Conservation (phyloP, 768 basidiomycete genomes). For the Kwoniella pini region DNA sequence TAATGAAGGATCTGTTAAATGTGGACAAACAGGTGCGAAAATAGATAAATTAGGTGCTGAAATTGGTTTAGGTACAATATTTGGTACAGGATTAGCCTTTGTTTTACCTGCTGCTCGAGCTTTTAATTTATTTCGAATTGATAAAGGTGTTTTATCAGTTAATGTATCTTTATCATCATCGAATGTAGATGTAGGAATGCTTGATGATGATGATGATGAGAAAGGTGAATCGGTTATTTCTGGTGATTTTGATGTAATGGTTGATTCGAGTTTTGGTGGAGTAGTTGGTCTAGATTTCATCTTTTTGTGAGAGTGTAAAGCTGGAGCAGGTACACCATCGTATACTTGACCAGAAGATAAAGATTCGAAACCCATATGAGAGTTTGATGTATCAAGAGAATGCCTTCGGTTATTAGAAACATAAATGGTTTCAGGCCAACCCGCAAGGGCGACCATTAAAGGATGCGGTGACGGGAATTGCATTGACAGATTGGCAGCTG, state of each 20-base stretch:
- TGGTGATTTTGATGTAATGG: too few species aligned
- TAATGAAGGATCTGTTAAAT: slow-evolving; percentile 18
- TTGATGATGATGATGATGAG: neutral
- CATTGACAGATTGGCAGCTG: neutral
- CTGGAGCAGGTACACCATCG: slow-evolving; percentile 6
- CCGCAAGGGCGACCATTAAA: slow-evolving; percentile 25
- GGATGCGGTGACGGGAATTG: neutral
- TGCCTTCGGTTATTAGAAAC: neutral
- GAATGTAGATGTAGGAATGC: neutral
- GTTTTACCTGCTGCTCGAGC: neutral
- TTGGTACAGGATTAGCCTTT: slow-evolving; percentile 2
- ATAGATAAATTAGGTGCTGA: slow-evolving; percentile 16
- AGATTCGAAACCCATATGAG: slow-evolving; percentile 6
- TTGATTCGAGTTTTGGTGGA: neutral
- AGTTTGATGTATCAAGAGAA: too few species aligned
- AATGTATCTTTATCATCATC: too few species aligned
- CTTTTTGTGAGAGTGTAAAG: neutral
- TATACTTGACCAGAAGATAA: slow-evolving; percentile 14
- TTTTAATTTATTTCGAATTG: neutral
- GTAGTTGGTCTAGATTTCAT: slow-evolving; percentile 1
- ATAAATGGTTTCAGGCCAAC: slow-evolving; percentile 30
- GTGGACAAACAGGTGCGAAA: slow-evolving; percentile 18
- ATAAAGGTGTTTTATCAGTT: neutral
- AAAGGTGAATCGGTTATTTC: neutral
- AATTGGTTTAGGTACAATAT: neutral